Conservation (phyloP, 805 yeast species). For the Yarrowia keelungensis region DNA sequence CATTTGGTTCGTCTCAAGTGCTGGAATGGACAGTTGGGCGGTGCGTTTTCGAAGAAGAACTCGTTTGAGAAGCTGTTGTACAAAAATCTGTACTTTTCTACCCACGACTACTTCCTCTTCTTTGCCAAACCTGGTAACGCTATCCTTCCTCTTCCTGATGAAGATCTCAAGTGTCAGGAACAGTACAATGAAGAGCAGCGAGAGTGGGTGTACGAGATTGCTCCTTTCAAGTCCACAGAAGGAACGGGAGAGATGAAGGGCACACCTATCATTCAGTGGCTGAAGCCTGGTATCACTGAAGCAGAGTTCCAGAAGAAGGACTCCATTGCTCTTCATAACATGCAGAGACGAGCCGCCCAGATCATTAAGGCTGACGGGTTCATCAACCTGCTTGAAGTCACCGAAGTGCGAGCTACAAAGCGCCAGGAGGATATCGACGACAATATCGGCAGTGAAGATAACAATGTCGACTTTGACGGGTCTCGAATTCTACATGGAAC, state of each 20-base stretch:
- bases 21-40: conserved; percentile 53
- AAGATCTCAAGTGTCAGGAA: conserved; percentile 49
- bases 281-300: conserved; percentile 43
- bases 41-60: not conserved
- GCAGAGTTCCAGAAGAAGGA: conserved; percentile 60
- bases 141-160: conserved; percentile 63
- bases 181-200: conserved; percentile 45
- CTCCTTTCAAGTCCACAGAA: conserved; percentile 62
- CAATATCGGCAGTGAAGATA: conserved; percentile 85
- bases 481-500: conserved; percentile 32
- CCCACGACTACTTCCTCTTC: conserved; percentile 67
- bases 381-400: conserved; percentile 63
- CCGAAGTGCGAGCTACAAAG: conserved; percentile 51
- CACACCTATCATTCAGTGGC: conserved; percentile 50
- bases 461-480: conserved; percentile 51
- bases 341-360: conserved; percentile 64
- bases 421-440: conserved; percentile 49
- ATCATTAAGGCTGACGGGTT: conserved; percentile 65
- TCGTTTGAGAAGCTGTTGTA: conserved; percentile 54
- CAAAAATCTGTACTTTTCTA: conserved; percentile 66
- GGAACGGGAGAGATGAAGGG: conserved; percentile 67
- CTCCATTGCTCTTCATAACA: conserved; percentile 65
- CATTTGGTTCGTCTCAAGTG: conserved; percentile 66
- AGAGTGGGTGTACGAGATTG: conserved; percentile 54
- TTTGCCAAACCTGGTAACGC: conserved; percentile 63